Base-by-base conservation (phyloP, 2,329 filamentous ascomycete genomes). In the Knufia petricola region DNA sequence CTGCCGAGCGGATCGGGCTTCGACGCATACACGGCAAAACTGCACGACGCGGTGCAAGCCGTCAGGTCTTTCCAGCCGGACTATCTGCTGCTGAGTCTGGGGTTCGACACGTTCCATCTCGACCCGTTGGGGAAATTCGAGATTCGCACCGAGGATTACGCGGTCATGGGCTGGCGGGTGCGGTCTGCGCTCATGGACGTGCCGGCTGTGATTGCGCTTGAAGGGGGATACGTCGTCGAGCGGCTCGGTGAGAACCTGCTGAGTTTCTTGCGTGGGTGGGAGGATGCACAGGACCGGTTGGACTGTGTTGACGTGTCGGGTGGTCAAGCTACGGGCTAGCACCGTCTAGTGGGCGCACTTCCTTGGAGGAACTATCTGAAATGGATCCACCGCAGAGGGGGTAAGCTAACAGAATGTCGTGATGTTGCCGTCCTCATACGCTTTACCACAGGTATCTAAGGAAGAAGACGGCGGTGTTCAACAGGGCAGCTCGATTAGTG, bases 181-280 rank as follows among this genome's bases (percentile, higher is more conserved):
- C 54, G 56, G 37, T 37, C 45, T 17, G 41, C 24, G 10, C 36
- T 57, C 10, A 51, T 36, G 45, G 42, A 46, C 21, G 17, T 56
- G 3, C 55, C 55, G 4, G 51, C 52, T 2, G 48, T 55, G n/a
- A 53, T 59, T 31, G 38, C 57, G 39, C 51, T 59, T 20, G 56
- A 59, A 45, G 56, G 56, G 1, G 56, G 56, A 13, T 59, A 59
- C 51, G 53, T 59, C n/a, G 49, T 59, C 48, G 53, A 59, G 15
- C 42, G 54, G 24, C 38, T 59, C 28, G 56, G 56, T 2, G 50
- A 43, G 17, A 59, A 59, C 50, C 37, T 59, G 48, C 49, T 57
- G 48, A 51, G 50, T 12, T 59, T 57, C 38, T 44, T 59, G 23
- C 47, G 50, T 23, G 56, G 56, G 19, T 57, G 56, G 56, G 52